Percentiles rank a stretch among this genome's conserved stretches.
phyloP scores from a whole-genome alignment of 2,329 filamentous ascomycete species.

The Ophiognomonia clavigignenti-juglandacearum region DNA sequence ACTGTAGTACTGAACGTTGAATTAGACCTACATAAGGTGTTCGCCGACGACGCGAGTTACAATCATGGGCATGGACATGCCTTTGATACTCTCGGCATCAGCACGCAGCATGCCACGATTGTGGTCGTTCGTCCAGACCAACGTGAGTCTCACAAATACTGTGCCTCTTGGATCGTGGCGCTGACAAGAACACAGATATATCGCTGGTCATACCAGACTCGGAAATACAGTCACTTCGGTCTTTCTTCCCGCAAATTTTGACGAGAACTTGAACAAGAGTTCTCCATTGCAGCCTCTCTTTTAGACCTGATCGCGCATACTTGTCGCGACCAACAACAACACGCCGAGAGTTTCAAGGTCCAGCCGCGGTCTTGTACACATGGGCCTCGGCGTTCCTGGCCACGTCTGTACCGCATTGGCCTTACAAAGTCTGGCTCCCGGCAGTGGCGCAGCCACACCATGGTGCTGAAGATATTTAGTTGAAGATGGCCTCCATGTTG shows the following conservation, averaged over 20 bases:
- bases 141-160: conserved; percentile 35
- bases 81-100: conserved; percentile 52
- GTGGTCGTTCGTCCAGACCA: conserved; percentile 58
- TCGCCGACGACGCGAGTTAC: conserved; percentile 50
- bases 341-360: no score
- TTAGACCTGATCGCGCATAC: no score
- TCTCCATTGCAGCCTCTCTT: no score
- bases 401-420: no score
- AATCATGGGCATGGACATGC: conserved; percentile 51
- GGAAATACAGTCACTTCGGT: conserved; percentile 13
- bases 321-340: no score
- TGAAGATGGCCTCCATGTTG: no score
- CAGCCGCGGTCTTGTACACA: no score
- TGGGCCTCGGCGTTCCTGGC: no score
- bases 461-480: no score
- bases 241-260: conserved; percentile 23
- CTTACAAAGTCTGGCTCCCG: no score
- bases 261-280: not conserved
- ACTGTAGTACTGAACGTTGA: not conserved
- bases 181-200: conserved; percentile 20
- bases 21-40: conserved; percentile 54
- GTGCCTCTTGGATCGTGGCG: no score
- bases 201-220: conserved; percentile 20
- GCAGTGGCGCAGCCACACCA: no score
- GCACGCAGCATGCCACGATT: conserved; percentile 38